These are phyloP conservation scores for Corymbia citriodora DNA, from an alignment of 441 rosid genomes.

Conservation along the genomic window DNA sequence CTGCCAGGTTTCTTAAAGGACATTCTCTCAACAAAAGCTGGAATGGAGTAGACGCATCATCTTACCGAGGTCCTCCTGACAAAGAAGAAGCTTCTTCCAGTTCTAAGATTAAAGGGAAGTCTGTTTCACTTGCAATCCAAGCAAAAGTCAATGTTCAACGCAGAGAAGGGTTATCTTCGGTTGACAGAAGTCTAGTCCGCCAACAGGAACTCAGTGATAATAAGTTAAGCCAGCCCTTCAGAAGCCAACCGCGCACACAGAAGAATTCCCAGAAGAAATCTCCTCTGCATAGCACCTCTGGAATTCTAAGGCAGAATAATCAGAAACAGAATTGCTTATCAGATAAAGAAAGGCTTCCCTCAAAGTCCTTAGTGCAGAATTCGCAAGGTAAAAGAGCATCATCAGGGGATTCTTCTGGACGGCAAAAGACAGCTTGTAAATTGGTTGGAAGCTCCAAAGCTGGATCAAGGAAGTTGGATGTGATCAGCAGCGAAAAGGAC, in stretches of 20 bases:
- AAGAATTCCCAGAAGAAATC: slow-evolving; percentile 48
- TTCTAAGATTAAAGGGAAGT: slow-evolving; percentile 49
- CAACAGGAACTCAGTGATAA: slow-evolving; percentile 47
- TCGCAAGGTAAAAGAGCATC: slow-evolving; percentile 33
- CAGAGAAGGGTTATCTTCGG: slow-evolving; percentile 54
- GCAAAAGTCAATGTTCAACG: slow-evolving; percentile 81
- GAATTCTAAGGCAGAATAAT: slow-evolving; percentile 77
- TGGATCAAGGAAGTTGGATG: slow-evolving; percentile 53
- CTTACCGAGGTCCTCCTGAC: slow-evolving; percentile 28
- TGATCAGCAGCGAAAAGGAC: slow-evolving; percentile 32
- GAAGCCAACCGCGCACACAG: slow-evolving; percentile 44
- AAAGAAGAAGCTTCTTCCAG: slow-evolving; percentile 34
- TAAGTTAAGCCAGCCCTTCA: slow-evolving; percentile 45
- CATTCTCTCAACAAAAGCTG: slow-evolving; percentile 63
- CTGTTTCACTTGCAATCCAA: slow-evolving; percentile 87
- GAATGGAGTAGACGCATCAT: slow-evolving; percentile 49
- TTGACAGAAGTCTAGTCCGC: slow-evolving; percentile 31
- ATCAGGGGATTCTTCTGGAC: slow-evolving; percentile 26
- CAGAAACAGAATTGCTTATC: slow-evolving; percentile 71
- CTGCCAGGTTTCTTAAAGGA: slow-evolving; percentile 56
- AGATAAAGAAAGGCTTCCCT: slow-evolving; percentile 41
- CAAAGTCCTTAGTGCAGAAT: slow-evolving; percentile 33
- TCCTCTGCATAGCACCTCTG: slow-evolving; percentile 31
- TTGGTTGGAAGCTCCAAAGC: slow-evolving; percentile 33
- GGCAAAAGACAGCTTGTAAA: slow-evolving; percentile 32